Evolutionary conservation across 805 yeast genomes (phyloP).

Genomic region (Candida xiaguanensis): DNA sequence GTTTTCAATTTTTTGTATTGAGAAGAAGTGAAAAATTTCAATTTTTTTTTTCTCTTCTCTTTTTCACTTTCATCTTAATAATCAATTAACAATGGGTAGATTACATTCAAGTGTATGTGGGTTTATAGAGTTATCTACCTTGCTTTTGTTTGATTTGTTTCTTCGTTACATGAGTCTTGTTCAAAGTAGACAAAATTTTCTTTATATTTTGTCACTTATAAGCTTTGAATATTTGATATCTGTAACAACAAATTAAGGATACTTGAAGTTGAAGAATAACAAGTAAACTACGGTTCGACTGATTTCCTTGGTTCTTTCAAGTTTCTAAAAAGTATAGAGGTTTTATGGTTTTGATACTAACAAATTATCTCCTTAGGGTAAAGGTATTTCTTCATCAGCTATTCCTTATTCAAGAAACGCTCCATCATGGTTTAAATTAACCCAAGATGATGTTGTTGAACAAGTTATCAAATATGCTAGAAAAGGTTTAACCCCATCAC

Average conservation of each 20-base stretch:
- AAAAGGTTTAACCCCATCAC: slow-evolving; percentile 99
- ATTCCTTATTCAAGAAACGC: slow-evolving; percentile 98
- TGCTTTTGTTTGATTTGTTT: neutral
- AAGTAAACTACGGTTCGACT: no score
- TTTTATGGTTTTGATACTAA: slow-evolving; percentile 35
- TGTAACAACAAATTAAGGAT: neutral
- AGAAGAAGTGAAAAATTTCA: slow-evolving; percentile 21
- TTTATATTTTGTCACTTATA: slow-evolving; percentile 6
- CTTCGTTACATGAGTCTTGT: slow-evolving; percentile 18
- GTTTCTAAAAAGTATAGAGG: neutral
- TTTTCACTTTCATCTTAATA: slow-evolving; percentile 16
- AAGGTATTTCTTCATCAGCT: slow-evolving; percentile 99
- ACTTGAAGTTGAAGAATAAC: neutral
- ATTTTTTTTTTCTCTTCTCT: slow-evolving; percentile 6
- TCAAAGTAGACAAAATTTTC: slow-evolving; percentile 23
- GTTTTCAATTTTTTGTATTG: neutral
- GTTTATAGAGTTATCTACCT: neutral
- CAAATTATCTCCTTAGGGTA: slow-evolving; percentile 61
- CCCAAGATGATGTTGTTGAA: slow-evolving; percentile 94
- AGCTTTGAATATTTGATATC: slow-evolving; percentile 17
- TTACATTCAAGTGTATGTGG: slow-evolving; percentile 50
- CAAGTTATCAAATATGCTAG: slow-evolving; percentile 99
- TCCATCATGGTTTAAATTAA: slow-evolving; percentile 99
- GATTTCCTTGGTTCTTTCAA: slow-evolving; percentile 1
- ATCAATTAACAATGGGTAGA: slow-evolving; percentile 92